A percentile compares a stretch with the other conserved stretches of the same genome.
Evolutionary conservation across 2,329 filamentous ascomycete genomes (phyloP).

Genomic region (Aureobasidium sp.): DNA sequence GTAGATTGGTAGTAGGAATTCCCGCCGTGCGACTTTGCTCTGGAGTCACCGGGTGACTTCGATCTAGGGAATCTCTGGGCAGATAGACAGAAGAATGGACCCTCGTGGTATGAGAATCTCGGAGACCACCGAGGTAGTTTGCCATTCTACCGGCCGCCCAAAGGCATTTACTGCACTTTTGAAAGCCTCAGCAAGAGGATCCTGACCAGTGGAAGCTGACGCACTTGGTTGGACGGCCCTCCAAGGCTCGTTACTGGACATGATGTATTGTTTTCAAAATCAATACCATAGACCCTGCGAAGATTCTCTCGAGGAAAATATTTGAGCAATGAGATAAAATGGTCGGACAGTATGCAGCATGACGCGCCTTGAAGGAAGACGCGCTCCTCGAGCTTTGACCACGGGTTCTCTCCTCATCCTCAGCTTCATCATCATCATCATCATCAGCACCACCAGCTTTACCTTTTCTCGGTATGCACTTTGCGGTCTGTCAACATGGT

Average conservation of each 20-base stretch:
- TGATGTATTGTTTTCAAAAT: background rate
- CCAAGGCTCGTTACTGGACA: background rate
- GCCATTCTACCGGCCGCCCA: background rate
- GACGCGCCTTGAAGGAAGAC: background rate
- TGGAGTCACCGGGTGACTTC: background rate
- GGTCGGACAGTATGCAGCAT: background rate
- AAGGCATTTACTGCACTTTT: slow-evolving; percentile 1
- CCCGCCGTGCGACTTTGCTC: background rate
- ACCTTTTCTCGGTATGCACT: background rate
- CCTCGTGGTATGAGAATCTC: background rate
- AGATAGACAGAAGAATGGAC: too few relatives aligned
- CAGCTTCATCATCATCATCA: background rate
- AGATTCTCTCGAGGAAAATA: background rate
- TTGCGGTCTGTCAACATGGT: background rate
- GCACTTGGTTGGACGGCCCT: background rate
- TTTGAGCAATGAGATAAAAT: background rate
- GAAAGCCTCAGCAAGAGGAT: background rate
- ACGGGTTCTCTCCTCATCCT: background rate
- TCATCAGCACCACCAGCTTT: background rate
- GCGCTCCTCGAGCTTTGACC: slow-evolving; percentile 6
- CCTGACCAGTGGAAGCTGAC: background rate
- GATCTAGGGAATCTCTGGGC: background rate
- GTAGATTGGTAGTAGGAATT: background rate
- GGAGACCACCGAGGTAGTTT: background rate
- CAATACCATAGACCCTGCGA: background rate